A percentile compares a stretch with the other conserved stretches of the same genome.
phyloP scores from a whole-genome alignment of 495 filamentous ascomycete species.

The Neurospora tetrasperma region DNA sequence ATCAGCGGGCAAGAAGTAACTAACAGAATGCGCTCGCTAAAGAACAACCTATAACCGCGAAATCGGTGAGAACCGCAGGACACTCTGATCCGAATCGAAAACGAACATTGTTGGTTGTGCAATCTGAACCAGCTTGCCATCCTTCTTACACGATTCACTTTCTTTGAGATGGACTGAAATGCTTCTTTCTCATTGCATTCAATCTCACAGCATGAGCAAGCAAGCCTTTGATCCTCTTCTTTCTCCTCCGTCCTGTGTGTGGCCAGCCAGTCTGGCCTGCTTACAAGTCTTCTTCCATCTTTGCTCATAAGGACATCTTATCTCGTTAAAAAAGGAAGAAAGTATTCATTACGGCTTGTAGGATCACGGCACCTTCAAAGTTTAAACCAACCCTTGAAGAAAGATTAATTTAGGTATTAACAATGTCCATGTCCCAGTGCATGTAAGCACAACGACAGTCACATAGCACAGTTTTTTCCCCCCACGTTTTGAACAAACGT shows the following conservation, averaged over 20 bases:
- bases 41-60: too few relatives aligned
- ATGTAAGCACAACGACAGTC: neutral
- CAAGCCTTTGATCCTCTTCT: neutral
- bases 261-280: neutral
- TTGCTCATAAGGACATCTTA: neutral
- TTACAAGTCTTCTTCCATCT: neutral
- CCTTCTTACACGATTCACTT: neutral
- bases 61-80: too few relatives aligned
- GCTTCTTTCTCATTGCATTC: neutral
- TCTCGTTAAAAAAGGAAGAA: too few relatives aligned
- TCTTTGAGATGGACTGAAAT: neutral
- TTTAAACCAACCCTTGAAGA: neutral
- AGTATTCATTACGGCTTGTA: neutral
- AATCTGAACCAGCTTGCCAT: neutral
- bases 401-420: neutral
- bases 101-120: neutral
- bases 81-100: too few relatives aligned
- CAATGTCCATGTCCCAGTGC: neutral
- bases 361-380: neutral
- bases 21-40: too few relatives aligned
- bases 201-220: neutral
- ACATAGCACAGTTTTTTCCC: neutral
- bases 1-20: neutral
- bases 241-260: neutral
- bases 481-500: neutral